phyloP scores from a whole-genome alignment of 164 flowering plant genomes.

The Liquidambar formosana region DNA sequence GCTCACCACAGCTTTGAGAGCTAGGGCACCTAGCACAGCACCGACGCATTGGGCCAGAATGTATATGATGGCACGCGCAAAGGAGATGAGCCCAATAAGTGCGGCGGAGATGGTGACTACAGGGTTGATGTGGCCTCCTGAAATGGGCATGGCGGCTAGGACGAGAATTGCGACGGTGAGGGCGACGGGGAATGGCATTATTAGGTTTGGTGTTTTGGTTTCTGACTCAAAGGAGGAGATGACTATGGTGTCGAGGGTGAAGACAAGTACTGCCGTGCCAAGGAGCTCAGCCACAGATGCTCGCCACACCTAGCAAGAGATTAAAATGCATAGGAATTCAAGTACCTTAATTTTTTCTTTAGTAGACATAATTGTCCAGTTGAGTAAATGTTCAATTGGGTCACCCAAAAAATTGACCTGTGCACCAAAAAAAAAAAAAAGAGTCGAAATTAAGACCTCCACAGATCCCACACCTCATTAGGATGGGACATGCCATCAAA shows the following conservation, averaged over 20 bases:
- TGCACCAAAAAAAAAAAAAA: too few relatives aligned
- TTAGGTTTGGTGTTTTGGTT: slow-evolving; percentile 38
- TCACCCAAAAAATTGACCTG: too few relatives aligned
- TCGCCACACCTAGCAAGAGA: slow-evolving; percentile 49
- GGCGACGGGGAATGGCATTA: slow-evolving; percentile 35
- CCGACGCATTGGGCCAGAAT: slow-evolving; percentile 58
- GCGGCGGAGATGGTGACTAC: slow-evolving; percentile 45
- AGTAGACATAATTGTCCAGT: neutral
- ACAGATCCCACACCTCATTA: too few relatives aligned
- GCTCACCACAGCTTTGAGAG: slow-evolving; percentile 48
- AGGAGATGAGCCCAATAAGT: slow-evolving; percentile 49
- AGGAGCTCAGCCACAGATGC: slow-evolving; percentile 56
- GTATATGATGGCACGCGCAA: slow-evolving; percentile 46
- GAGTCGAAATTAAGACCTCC: too few relatives aligned
- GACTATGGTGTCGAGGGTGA: slow-evolving; percentile 50
- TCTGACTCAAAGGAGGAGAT: slow-evolving; percentile 48
- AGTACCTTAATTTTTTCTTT: neutral
- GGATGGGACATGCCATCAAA: too few relatives aligned
- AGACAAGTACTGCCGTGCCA: slow-evolving; percentile 51
- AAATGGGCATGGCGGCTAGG: slow-evolving; percentile 46
- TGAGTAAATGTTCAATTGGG: too few relatives aligned
- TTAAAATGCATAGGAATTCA: too few relatives aligned
- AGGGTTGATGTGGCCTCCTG: slow-evolving; percentile 70
- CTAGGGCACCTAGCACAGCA: slow-evolving; percentile 50
- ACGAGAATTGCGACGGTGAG: slow-evolving; percentile 43